Evolutionary conservation across 2,329 filamentous ascomycete genomes (phyloP).

Genomic region (Aaosphaeria pasadenensis): DNA sequence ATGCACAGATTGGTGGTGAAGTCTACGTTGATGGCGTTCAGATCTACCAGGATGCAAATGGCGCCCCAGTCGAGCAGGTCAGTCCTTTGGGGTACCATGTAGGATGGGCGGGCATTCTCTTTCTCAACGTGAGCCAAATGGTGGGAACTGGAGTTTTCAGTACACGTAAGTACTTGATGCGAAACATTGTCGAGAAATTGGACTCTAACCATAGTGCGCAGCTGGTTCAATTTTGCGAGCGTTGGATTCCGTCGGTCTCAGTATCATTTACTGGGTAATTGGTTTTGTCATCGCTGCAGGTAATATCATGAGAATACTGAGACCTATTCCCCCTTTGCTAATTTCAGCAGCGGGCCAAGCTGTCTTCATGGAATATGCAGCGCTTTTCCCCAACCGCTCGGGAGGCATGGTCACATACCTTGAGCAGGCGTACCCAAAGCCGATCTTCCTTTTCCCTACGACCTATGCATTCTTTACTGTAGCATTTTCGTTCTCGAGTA

Average conservation of each 20-base stretch:
- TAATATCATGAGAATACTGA: conserved; percentile 2
- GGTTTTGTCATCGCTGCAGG: conserved; percentile 24
- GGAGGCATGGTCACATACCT: conserved; percentile 29
- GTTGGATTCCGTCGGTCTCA: conserved; percentile 24
- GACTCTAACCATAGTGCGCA: conserved; percentile 6
- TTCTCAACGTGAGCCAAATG: conserved; percentile 31
- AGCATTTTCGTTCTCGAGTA: conserved; percentile 26
- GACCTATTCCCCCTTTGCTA: neutral
- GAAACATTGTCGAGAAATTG: neutral
- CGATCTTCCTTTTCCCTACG: conserved; percentile 24
- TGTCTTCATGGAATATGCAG: conserved; percentile 26
- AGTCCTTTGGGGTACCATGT: conserved; percentile 31
- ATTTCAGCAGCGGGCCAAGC: conserved; percentile 15
- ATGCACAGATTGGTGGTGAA: conserved; percentile 24
- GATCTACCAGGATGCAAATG: conserved; percentile 25
- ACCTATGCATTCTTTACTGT: conserved; percentile 28
- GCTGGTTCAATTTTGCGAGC: conserved; percentile 21
- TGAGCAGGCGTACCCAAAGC: conserved; percentile 27
- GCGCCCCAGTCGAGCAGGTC: conserved; percentile 26
- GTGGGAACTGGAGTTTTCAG: conserved; percentile 29
- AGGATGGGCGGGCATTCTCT: conserved; percentile 24
- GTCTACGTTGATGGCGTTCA: conserved; percentile 19
- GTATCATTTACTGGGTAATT: conserved; percentile 26
- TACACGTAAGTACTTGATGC: conserved; percentile 16
- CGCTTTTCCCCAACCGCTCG: conserved; percentile 25